Base-by-base conservation (phyloP, 176 grass and related monocot genomes). In the Hyparrhenia diplandra region DNA sequence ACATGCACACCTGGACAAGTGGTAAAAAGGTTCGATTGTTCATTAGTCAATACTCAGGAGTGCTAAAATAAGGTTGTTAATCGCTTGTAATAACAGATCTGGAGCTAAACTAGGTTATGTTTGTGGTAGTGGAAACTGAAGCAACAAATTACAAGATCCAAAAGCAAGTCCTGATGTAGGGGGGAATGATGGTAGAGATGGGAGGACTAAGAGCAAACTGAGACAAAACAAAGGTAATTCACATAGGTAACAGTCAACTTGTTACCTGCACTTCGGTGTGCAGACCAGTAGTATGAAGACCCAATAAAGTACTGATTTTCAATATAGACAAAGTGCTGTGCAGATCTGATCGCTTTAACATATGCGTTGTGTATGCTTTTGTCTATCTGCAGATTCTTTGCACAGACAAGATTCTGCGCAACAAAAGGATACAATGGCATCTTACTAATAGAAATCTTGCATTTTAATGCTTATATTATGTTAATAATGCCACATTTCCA, bases 261-360 rank as follows among this genome's bases (percentile, higher is more conserved):
- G 64, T 85, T 83, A 97, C 95, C 95, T 93, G 92, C 85, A 82
- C 57, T 87, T 89, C 84, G 94, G 73, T 96, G 89, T 66, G 90
- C 89, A 65, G 92, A 89, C 95, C 95, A 98, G 73, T 67, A 83
- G 85, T 93, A 93, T 21, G 92, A 92, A 78, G 92, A 98, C 57
- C 95, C 95, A 82, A 95, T 89, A 77, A 98, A 98, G 78, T 98
- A 98, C 36, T 98, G 95, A 40, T 98, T 98, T 86, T 95, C 95
- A 73, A 98, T 93, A 61, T 98, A 98, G 81, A 98, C 79, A 62
- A 95, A 98, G 75, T 92, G 90, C 11, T 95, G 88, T 8, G 95
- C 92, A 69, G 90, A 93, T 79, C 95, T 93, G 41, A 95, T 95
- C 45, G 92, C 95, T 74, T 93, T 95, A 27, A 98, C 84, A 73